These are phyloP conservation scores for Daedalea quercina DNA, from an alignment of 768 basidiomycete species.

Conservation along the genomic window DNA sequence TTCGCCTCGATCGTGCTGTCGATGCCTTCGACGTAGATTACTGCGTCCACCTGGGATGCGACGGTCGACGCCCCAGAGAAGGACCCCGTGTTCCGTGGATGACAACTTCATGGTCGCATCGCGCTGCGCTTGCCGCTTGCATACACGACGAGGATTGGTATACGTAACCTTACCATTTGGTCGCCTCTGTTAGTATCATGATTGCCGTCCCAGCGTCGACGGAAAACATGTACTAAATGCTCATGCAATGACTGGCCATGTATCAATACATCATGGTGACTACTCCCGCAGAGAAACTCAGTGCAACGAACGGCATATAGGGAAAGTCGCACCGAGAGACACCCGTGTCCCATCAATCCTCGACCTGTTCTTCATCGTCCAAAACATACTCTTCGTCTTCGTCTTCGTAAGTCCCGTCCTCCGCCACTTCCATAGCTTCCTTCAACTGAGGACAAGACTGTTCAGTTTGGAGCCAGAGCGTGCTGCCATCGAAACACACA, in stretches of 20 bases:
- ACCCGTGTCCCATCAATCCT: neutral
- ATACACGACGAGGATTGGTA: too few species aligned
- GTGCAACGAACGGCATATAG: neutral
- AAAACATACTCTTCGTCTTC: slow-evolving; percentile 18
- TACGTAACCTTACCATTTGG: too few species aligned
- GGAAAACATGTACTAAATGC: too few species aligned
- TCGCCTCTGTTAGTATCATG: too few species aligned
- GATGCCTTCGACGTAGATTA: slow-evolving; percentile 50
- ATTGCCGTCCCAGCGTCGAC: too few species aligned
- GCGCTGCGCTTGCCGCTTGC: too few species aligned
- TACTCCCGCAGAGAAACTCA: neutral
- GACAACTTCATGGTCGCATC: too few species aligned
- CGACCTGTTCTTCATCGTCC: slow-evolving; percentile 6
- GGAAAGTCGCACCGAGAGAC: neutral
- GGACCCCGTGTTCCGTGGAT: too few species aligned
- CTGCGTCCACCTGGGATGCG: slow-evolving; percentile 39
- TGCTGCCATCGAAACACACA: slow-evolving; percentile 23
- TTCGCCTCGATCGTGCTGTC: slow-evolving; percentile 45
- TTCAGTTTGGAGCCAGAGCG: neutral
- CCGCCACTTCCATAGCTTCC: slow-evolving; percentile 74
- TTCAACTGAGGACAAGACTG: slow-evolving; percentile 50
- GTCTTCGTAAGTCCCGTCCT: slow-evolving; percentile 34
- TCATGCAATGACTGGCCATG: neutral
- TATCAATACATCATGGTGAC: neutral
- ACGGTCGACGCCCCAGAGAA: slow-evolving; percentile 46